Base-by-base conservation (phyloP, 1,284 basidiomycete species). In the Moniliophthora roreri region DNA sequence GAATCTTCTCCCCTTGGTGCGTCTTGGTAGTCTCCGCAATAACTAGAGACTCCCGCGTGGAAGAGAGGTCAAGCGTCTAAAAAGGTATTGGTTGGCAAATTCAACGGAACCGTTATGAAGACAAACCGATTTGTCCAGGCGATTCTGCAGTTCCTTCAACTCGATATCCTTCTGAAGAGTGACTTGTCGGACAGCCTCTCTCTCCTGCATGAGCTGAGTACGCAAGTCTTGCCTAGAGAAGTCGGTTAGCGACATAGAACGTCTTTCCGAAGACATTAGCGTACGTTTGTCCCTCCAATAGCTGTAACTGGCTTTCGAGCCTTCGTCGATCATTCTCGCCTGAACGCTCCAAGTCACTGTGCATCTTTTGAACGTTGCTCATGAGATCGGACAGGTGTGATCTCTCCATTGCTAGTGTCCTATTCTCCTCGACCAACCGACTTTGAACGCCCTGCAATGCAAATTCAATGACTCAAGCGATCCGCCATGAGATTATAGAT, bases 321-420 rank as follows among this genome's bases (percentile, higher is more conserved):
- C 91, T 82, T 20, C 83, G 76, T 11, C 89, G 80, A 62, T 93
- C 89, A 57, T 93, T 94, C 61, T 87, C 84, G 9, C 87, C 85
- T 0, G 89, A 88, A 36, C 85, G 80, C 64, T 96, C 93, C 13
- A 92, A 78, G 63, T 97, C 94, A 52, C 82, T 82, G 62, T 93
- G 91, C 84, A 98, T 93, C 63, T 82, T 87, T 69, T 93, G 91
- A 24, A 95, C 85, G 62, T 91, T 95, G 21, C 81, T 76, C 79
- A 97, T 91, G 16, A 97, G 77, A 64, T 94, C 91, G 16, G 91
- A 85, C 8, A 98, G 76, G 57, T 89, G 87, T 4, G 90, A 85
- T 8, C 93, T 85, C 66, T 98, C 95, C 59, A 86, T 76, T 5
- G 87, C 76, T 1, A 97, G 76, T 1, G 76, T 79, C 62, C 84